Evolutionary conservation across 1,139 yeast genomes (phyloP).

Genomic region (Yamadazyma songkhlaensis): DNA sequence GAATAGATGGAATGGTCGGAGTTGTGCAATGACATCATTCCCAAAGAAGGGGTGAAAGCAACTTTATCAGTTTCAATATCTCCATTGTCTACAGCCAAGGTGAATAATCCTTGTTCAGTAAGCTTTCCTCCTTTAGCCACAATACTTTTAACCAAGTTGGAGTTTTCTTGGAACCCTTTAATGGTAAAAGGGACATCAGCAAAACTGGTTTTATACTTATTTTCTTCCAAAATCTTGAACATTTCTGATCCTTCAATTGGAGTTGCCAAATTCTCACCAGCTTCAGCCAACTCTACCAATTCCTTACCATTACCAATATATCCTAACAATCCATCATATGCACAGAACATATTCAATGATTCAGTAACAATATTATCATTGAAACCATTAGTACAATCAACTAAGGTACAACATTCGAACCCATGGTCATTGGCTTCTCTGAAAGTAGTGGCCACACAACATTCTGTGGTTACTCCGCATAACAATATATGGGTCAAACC

Average conservation of each 20-base stretch:
- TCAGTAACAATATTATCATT: constrained; percentile 10
- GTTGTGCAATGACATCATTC: constrained; percentile 10
- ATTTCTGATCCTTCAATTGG: not conserved
- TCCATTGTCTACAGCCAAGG: constrained; percentile 7
- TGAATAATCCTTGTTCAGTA: constrained; percentile 1
- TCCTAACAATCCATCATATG: constrained; percentile 15
- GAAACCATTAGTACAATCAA: constrained; percentile 14
- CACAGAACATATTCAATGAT: constrained; percentile 13
- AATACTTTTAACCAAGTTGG: constrained; percentile 6
- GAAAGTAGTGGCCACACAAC: constrained; percentile 15
- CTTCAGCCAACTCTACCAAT: constrained; percentile 9
- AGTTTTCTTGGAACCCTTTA: not conserved
- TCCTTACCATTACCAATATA: constrained; percentile 10
- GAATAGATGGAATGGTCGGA: constrained; percentile 9
- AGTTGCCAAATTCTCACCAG: not conserved
- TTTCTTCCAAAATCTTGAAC: not conserved
- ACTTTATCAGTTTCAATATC: not conserved
- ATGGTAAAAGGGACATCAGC: not conserved
- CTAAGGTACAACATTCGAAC: constrained; percentile 14
- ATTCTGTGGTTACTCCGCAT: constrained; percentile 16
- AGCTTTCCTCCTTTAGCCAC: constrained; percentile 5
- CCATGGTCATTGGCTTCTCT: constrained; percentile 16
- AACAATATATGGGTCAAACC: constrained; percentile 14
- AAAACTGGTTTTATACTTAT: not conserved
- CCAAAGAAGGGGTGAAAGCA: constrained; percentile 9